Base-by-base conservation (phyloP, 2,329 filamentous ascomycete genomes). In the Fusarium lateritium region DNA sequence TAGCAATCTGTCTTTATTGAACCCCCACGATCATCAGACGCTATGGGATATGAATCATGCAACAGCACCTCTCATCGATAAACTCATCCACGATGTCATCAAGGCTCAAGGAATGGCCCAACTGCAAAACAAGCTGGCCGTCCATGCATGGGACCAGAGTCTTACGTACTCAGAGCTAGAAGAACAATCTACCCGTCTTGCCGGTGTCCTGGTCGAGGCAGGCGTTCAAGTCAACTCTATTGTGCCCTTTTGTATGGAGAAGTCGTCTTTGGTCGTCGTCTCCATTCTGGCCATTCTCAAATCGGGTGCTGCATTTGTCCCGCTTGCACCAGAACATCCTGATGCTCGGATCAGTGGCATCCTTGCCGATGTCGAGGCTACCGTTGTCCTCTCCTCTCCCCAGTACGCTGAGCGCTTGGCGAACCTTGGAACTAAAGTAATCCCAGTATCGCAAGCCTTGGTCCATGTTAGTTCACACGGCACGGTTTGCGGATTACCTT, bases 131-230 rank as follows among this genome's bases (percentile, higher is more conserved):
- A 62, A 72, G 19, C 5, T 46, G 31, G 58, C 59, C 7, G 36
- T 84, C 11, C 71, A 78, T 45, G 78, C 81, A 2, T 84, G 81
- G 81, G 82, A 84, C 51, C 79, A 79, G 6, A 66, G 59, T 21
- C 78, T 83, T 42, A 82, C 81, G 3, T 84, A 83, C 52, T 47
- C 67, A 28, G 77, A 83, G 15, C 72, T 83, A 6, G 78, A 62
- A 9, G 21, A 7, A 13, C 42, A 53, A 5, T 65, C 65, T 0
- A 54, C 46, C 2, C 7, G 6, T 14, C 65, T 69, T 17, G 33
- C 65, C 8, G 2, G 11, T 11, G 3, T 19, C 0, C 7, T 69
- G 5, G 6, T 53, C 2, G 38, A 46, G 21, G 24, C 21, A 15
- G 65, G 65, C 1, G 11, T 69, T 11, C 11, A n/a, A 6, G 26